Evolutionary conservation across 768 basidiomycete species (phyloP).

Genomic region (Leccinum uliginosum): DNA sequence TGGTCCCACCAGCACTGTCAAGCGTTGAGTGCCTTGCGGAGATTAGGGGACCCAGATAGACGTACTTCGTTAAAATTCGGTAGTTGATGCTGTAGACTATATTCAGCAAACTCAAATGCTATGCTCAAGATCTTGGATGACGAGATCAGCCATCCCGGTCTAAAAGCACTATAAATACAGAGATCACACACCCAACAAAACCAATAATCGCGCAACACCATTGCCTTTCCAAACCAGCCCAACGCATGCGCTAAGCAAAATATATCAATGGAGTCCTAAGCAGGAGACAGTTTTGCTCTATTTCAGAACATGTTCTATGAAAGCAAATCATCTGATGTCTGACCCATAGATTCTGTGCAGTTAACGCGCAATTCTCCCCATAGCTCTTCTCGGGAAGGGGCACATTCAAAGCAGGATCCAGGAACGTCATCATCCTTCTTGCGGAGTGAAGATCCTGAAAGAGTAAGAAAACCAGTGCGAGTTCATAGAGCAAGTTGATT

Average conservation of each 20-base stretch:
- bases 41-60: slow-evolving; percentile 15
- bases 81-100: slow-evolving; percentile 84
- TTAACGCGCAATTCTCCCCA: slow-evolving; percentile 74
- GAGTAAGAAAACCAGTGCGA: slow-evolving; percentile 77
- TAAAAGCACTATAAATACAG: not conserved
- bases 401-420: slow-evolving; percentile 68
- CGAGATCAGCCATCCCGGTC: slow-evolving; percentile 7
- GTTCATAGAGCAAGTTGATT: slow-evolving; percentile 78
- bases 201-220: slow-evolving; percentile 90
- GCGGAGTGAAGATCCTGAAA: slow-evolving; percentile 83
- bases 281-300: not conserved
- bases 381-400: slow-evolving; percentile 83
- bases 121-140: slow-evolving; percentile 69
- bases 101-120: slow-evolving; percentile 86
- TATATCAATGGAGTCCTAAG: slow-evolving; percentile 74
- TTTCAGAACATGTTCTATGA: not conserved
- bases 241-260: slow-evolving; percentile 83
- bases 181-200: slow-evolving; percentile 74
- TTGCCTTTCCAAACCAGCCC: slow-evolving; percentile 90
- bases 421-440: slow-evolving; percentile 68
- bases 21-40: slow-evolving; percentile 16
- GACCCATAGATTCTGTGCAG: slow-evolving; percentile 64
- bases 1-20: slow-evolving; percentile 90
- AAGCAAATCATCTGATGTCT: slow-evolving; percentile 11
- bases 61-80: slow-evolving; percentile 83